Evolutionary conservation across 2,329 filamentous ascomycete species (phyloP), one percentile per base, ranked within the genome.

Genomic region (Ascochyta viciae-villosae): DNA sequence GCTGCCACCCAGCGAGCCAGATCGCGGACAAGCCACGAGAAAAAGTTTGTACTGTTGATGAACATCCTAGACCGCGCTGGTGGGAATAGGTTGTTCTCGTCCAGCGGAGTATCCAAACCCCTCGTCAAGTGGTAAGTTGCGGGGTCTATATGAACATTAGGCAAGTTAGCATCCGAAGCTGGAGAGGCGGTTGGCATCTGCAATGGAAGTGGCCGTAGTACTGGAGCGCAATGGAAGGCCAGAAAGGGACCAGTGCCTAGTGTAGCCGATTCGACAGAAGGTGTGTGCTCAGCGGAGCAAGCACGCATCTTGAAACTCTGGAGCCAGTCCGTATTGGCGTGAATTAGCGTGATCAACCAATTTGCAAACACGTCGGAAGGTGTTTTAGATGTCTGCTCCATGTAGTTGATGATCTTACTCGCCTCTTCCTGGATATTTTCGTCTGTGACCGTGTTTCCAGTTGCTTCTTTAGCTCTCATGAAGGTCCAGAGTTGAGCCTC

Each of bases 301-400:
- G 47, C 41, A 34, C 54, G 54, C 12, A 4, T 10, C 26, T 26
- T 57, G 49, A 57, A 57, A 8, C 35, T 24, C 33, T 35, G 44
- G n/a, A 57, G 44, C 54, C 54, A 57, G 12, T 40, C 40, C 22
- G 54, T 37, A 24, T 42, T 40, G 23, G 33, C 44, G 19, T 57
- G 27, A 19, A 57, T 57, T 22, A 53, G 54, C 45, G 62, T 70
- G 7, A 68, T 53, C 0, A 70, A 37, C 65, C 65, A 68, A 22
- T 66, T 68, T 1, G 62, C 62, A 37, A 68, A 67, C 1, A 61
- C 58, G 13, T 68, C 65, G 1, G 65, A 70, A 23, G 65, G 63
- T 1, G 59, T 65, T 9, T 46, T 51, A 1, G 65, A 65, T 3
- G 54, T 57, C 13, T 56, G 55, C 27, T 68, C 65, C 65, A 68